A percentile compares a stretch with the other conserved stretches of the same genome.
Evolutionary conservation across 169 alveolate genomes (phyloP).

Genomic region (Plasmodium yoelii): DNA sequence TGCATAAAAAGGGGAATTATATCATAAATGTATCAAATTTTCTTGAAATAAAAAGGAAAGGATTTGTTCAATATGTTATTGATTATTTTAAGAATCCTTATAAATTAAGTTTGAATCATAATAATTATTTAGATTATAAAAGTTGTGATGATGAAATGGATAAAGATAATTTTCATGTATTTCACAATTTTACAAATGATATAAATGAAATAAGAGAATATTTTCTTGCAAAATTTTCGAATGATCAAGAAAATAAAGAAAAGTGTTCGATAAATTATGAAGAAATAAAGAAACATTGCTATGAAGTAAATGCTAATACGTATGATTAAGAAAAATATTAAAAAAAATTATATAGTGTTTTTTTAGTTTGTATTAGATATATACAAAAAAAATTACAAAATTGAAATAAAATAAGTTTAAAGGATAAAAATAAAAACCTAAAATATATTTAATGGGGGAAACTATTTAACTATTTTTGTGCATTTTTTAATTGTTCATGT

Average conservation of each 20-base stretch:
- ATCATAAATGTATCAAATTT: slow-evolving; percentile 51
- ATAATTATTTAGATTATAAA: slow-evolving; percentile 40
- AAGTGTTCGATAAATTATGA: slow-evolving; percentile 66
- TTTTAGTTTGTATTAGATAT: not conserved
- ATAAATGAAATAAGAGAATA: slow-evolving; percentile 45
- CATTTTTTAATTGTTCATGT: too few species aligned
- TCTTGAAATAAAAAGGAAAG: slow-evolving; percentile 31
- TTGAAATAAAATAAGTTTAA: not conserved
- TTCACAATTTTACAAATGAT: slow-evolving; percentile 42
- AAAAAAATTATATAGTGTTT: not conserved
- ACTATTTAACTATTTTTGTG: too few species aligned
- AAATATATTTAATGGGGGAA: too few species aligned
- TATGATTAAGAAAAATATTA: slow-evolving; percentile 1
- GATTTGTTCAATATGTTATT: slow-evolving; percentile 54
- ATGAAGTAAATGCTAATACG: not conserved
- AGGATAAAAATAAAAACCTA: too few species aligned
- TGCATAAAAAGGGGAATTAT: slow-evolving; percentile 24
- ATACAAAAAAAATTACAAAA: not conserved
- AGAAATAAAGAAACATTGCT: slow-evolving; percentile 54
- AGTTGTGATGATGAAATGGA: slow-evolving; percentile 75
- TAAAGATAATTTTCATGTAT: slow-evolving; percentile 44
- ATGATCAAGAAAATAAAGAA: slow-evolving; percentile 38
- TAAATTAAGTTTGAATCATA: slow-evolving; percentile 16
- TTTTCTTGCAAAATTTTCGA: slow-evolving; percentile 35
- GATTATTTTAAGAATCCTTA: slow-evolving; percentile 29